Evolutionary conservation across 2,329 filamentous ascomycete genomes (phyloP), one percentile per base, ranked within the genome.

Genomic region (Colletotrichum tanaceti): DNA sequence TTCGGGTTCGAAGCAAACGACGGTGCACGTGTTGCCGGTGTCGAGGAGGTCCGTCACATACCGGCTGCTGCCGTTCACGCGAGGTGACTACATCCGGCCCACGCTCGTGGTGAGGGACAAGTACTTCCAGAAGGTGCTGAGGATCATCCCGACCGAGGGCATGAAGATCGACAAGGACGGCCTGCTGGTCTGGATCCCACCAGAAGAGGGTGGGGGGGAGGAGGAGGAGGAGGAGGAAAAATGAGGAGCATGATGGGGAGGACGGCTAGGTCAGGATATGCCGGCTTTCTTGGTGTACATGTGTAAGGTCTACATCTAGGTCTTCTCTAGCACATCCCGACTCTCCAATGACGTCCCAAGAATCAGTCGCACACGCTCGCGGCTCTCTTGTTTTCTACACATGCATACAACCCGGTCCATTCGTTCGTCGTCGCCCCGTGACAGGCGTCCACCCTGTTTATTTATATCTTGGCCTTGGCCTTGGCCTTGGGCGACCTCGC

Each of bases 121-220:
- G 74, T 97, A 97, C 75, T 98, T 97, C 79, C 94, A 97, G 77
- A 97, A 98, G 84, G 90, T 92, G 49, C 79, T 98, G 70, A 89
- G 91, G 71, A 90, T 97, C 28, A 88, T 93, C 68, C 90, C 93
- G 2, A 95, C 92, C 0, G 92, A 91, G 75, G 91, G 90, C 24
- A 90, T 90, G 82, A 88, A 85, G 77, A 81, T 82, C 58, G 87
- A 89, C 68, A 90, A 90, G 78, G 88, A 91, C 4, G 89, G 89
- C 0, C 75, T 91, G 24, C 74, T 90, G 72, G 75, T 91, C 24
- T 91, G 89, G 89, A 83, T 91, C 20, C 86, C 85, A 43, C 83
- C 82, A 14, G 80, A 77, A 63, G 72, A 71, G 32, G 76, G 77
- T 3, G 77, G 77, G 13, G 74, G 73, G 0, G 73, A 75, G 11